Evolutionary conservation across 2,329 filamentous ascomycete genomes (phyloP).

Genomic region (Beauveria sp.): DNA sequence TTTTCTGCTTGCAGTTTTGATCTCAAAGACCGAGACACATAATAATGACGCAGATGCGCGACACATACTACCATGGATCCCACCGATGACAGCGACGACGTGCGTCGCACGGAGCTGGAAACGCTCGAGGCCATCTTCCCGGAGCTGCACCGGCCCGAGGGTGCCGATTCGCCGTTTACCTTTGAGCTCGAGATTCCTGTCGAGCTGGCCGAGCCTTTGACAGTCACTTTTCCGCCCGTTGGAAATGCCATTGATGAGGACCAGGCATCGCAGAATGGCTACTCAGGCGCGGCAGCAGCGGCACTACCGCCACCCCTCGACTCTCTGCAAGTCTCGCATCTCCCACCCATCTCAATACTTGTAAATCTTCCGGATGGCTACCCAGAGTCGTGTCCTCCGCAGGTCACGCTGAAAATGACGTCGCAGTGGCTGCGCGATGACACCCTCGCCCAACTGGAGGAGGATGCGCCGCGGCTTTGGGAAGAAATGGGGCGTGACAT

Average conservation of each 20-base stretch:
- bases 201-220: constrained; percentile 44
- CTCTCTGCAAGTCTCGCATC: constrained; percentile 44
- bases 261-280: not conserved
- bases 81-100: constrained; percentile 9
- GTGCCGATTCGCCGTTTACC: constrained; percentile 33
- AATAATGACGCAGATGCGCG: constrained; percentile 6
- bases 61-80: constrained; percentile 7
- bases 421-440: constrained; percentile 49
- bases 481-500: constrained; percentile 52
- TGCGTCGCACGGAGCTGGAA: constrained; percentile 15
- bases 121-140: constrained; percentile 49
- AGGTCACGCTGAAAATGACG: constrained; percentile 41
- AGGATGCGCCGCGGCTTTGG: constrained; percentile 48
- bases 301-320: constrained; percentile 24
- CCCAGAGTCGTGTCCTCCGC: constrained; percentile 44
- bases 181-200: constrained; percentile 53
- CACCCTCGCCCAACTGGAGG: constrained; percentile 41
- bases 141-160: constrained; percentile 45
- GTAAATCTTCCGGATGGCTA: constrained; percentile 52
- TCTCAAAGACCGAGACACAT: not conserved
- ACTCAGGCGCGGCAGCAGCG: constrained; percentile 2
- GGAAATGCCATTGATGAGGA: constrained; percentile 13
- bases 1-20: too few species aligned
- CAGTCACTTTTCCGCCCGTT: constrained; percentile 48
- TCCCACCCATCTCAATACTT: constrained; percentile 48